Percentiles rank a stretch among this genome's conserved stretches.
Conservation (phyloP, 345 rosid genomes). For the Aegle marmelos region DNA sequence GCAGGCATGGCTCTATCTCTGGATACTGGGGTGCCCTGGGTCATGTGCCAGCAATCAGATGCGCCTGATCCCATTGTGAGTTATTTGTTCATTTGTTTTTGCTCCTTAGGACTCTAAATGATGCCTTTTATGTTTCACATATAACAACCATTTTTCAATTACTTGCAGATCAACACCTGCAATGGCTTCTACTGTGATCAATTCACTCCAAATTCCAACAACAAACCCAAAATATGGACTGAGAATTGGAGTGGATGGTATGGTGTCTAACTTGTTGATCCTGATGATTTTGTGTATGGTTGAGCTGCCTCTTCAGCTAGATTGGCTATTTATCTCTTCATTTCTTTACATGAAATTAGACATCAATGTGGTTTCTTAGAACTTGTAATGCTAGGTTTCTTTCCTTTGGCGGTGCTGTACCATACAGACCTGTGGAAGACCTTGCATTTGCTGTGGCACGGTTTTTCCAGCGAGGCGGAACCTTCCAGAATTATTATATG, state of each 20-base stretch:
- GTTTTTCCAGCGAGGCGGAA: slow-evolving; percentile 91
- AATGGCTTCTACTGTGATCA: slow-evolving; percentile 97
- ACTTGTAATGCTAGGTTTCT: slow-evolving; percentile 50
- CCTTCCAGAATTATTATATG: slow-evolving; percentile 97
- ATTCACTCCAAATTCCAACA: slow-evolving; percentile 83
- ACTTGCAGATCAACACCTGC: slow-evolving; percentile 84
- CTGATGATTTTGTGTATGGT: slow-evolving; percentile 8
- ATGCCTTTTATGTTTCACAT: neutral
- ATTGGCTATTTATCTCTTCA: neutral
- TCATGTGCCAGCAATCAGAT: slow-evolving; percentile 91
- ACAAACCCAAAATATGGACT: slow-evolving; percentile 95
- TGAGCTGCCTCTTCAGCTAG: slow-evolving; percentile 1
- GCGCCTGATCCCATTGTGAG: slow-evolving; percentile 95
- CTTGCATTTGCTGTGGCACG: slow-evolving; percentile 91
- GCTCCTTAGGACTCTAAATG: neutral
- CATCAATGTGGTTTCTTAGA: slow-evolving; percentile 8
- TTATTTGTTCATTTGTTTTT: slow-evolving; percentile 1
- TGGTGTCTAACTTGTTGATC: slow-evolving; percentile 15
- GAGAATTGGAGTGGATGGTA: slow-evolving; percentile 99
- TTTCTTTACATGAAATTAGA: neutral
- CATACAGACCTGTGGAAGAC: slow-evolving; percentile 89
- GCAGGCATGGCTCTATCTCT: slow-evolving; percentile 86
- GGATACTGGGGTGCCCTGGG: slow-evolving; percentile 97
- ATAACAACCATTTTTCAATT: neutral
- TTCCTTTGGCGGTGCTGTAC: slow-evolving; percentile 76